Base-by-base conservation (phyloP, 2,329 filamentous ascomycete genomes). In the Emmonsiellopsis sp. region DNA sequence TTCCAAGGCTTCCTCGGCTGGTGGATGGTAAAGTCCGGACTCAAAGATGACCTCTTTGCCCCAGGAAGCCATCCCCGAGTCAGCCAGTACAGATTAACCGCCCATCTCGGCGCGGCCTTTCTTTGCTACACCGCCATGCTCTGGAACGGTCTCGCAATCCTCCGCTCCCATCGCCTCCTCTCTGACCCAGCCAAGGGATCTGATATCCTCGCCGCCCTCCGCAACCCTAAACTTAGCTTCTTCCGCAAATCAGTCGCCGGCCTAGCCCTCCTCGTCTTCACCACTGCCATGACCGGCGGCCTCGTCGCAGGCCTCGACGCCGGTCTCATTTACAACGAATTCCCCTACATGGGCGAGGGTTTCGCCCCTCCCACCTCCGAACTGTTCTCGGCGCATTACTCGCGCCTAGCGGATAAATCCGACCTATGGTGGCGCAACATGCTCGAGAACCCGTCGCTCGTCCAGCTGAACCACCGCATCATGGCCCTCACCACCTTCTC, bases 11-110 rank as follows among this genome's bases (percentile, higher is more conserved):
- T 93, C 64, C 85, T 98, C 58, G 93, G 93, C 52, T 98, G 93
- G 93, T 98, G 93, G 90, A 98, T 98, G 93, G 93, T 98, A 62
- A 94, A 94, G 72, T 94, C 88, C 9, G 93, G 93, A 1, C 77
- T 98, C 57, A 94, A 92, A 68, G 93, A 97, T 67, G 93, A 98
- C 68, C 80, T 98, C 32, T 96, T 98, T 66, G 88, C 88, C 17
- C 86, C 88, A 2, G 93, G 91, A 10, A 87, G 85, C 53, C 89
- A 95, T 69, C 93, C 93, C 0, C 84, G 93, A 55, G 93, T 98
- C 49, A 92, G 86, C 57, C 93, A 98, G 72, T 98, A 98, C 74
- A 84, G 93, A 50, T 79, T 98, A 53, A 86, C 92, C 3, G 82
- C 91, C 7, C 93, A 98, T 70, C 78, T 98, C 9, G 89, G 86